These are phyloP conservation scores for Knoxdaviesia proteae DNA, from an alignment of 2,329 filamentous ascomycete genomes.

Conservation along the genomic window DNA sequence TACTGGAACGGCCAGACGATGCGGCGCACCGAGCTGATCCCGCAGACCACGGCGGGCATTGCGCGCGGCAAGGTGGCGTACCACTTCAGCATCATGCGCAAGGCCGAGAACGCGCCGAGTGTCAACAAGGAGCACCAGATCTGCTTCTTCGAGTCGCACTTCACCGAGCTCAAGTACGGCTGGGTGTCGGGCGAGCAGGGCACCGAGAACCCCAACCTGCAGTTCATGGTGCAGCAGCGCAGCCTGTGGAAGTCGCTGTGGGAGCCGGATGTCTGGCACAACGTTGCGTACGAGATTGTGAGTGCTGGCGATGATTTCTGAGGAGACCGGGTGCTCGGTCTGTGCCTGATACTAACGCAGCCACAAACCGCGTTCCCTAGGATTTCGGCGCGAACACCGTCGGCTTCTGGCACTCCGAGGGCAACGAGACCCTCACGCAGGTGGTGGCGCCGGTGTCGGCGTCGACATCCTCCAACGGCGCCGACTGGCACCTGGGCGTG, in stretches of 20 bases:
- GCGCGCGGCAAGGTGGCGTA: conserved; percentile 48
- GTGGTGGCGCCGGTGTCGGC: conserved; percentile 38
- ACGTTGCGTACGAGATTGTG: conserved; percentile 48
- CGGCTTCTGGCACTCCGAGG: conserved; percentile 50
- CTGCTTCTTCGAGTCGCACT: conserved; percentile 45
- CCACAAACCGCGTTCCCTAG: neutral
- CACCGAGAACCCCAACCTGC: conserved; percentile 29
- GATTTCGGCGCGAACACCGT: conserved; percentile 43
- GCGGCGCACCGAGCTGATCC: conserved; percentile 55
- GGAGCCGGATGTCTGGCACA: conserved; percentile 48
- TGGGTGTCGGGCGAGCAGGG: conserved; percentile 27
- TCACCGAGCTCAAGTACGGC: conserved; percentile 54
- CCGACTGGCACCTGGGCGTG: conserved; percentile 54
- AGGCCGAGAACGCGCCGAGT: conserved; percentile 36
- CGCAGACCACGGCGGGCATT: conserved; percentile 44
- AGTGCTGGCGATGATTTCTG: neutral
- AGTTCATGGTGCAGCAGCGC: conserved; percentile 41
- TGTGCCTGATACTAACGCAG: neutral
- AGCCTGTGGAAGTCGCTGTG: conserved; percentile 43
- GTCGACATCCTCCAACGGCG: conserved; percentile 42
- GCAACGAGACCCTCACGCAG: conserved; percentile 31
- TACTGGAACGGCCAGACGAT: conserved; percentile 56
- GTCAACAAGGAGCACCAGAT: conserved; percentile 46
- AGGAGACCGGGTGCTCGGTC: neutral
- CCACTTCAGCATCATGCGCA: conserved; percentile 47